phyloP scores from a whole-genome alignment of 331 rosid species.

The Spiraea crenata region DNA sequence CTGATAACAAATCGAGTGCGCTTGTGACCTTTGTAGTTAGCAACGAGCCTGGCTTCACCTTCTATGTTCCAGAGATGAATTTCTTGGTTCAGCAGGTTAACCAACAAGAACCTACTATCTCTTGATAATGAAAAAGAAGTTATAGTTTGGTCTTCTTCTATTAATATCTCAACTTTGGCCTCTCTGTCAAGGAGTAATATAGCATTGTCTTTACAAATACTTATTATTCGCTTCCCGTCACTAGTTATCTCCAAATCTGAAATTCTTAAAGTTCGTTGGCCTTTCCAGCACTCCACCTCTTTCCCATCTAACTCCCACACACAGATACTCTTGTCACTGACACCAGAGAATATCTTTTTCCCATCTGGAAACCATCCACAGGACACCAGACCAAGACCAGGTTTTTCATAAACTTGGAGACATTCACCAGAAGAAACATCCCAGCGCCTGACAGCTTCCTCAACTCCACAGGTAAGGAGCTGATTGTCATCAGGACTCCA shows the following conservation, averaged over 20 bases:
- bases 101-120: conserved; percentile 70
- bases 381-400: conserved; percentile 67
- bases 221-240: conserved; percentile 71
- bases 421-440: conserved; percentile 85
- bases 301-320: conserved; percentile 92
- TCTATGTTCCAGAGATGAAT: conserved; percentile 90
- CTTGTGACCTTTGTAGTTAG: conserved; percentile 78
- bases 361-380: conserved; percentile 97
- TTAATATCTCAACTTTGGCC: conserved; percentile 65
- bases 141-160: conserved; percentile 74
- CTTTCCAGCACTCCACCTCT: conserved; percentile 95
- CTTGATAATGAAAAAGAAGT: conserved; percentile 83
- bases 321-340: conserved; percentile 89
- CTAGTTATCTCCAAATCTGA: conserved; percentile 82
- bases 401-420: conserved; percentile 78
- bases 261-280: conserved; percentile 69
- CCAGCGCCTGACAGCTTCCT: conserved; percentile 90
- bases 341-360: conserved; percentile 71
- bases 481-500: conserved; percentile 92
- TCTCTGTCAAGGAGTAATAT: conserved; percentile 74
- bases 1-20: conserved; percentile 78
- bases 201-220: conserved; percentile 61
- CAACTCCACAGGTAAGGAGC: conserved; percentile 92
- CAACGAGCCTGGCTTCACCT: conserved; percentile 61
- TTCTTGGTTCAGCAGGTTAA: conserved; percentile 89